phyloP scores from a whole-genome alignment of 2,329 filamentous ascomycete species.

The Fusarium begoniae region DNA sequence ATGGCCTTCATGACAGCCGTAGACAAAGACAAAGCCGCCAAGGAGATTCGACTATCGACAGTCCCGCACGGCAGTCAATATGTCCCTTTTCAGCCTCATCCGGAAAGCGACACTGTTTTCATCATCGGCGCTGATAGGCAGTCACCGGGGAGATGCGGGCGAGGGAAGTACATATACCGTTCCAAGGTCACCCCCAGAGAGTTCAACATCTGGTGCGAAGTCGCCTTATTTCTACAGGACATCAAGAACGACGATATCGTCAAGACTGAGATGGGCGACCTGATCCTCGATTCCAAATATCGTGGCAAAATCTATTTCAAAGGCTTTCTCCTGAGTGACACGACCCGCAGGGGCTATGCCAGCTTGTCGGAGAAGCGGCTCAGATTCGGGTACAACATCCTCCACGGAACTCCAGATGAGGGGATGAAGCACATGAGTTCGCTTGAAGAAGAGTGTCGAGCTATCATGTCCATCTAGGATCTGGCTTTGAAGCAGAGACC shows the following conservation, averaged over 20 bases:
- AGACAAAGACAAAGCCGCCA: background rate
- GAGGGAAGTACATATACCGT: background rate
- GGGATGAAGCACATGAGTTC: background rate
- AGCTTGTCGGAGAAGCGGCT: conserved; percentile 14
- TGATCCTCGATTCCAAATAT: background rate
- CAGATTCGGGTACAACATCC: conserved; percentile 25
- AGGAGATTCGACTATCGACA: background rate
- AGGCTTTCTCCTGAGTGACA: conserved; percentile 4
- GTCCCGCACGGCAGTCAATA: too few species aligned
- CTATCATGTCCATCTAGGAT: conserved; percentile 26
- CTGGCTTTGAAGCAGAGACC: background rate
- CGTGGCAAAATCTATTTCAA: conserved; percentile 10
- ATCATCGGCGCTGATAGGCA: background rate
- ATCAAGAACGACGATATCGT: background rate
- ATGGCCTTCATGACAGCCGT: conserved; percentile 25
- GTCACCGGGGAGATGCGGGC: background rate
- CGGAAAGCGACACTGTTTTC: conserved; percentile 10
- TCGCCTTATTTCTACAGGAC: conserved; percentile 11
- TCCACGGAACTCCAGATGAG: background rate
- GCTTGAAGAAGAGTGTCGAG: background rate
- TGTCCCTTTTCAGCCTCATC: background rate
- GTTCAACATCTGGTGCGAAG: conserved; percentile 12
- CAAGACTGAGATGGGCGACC: background rate
- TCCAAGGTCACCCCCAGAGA: background rate
- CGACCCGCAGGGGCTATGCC: background rate